phyloP scores from a whole-genome alignment of 805 yeast species.

The Yarrowia yakushimensis region DNA sequence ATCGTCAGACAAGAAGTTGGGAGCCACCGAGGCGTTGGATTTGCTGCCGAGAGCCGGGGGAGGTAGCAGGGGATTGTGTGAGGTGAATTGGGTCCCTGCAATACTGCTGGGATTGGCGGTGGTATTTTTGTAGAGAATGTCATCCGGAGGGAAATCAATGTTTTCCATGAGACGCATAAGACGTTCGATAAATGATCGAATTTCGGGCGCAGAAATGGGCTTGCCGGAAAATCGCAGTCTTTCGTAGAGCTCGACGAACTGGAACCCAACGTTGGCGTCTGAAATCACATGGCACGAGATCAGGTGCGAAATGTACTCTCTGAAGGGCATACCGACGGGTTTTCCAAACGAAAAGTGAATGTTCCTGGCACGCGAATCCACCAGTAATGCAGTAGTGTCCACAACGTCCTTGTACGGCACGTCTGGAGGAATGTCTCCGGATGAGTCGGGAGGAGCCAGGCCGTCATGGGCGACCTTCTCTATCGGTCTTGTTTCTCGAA shows the following conservation, averaged over 20 bases:
- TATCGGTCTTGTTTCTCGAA: slow-evolving; percentile 43
- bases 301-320: slow-evolving; percentile 52
- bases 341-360: slow-evolving; percentile 42
- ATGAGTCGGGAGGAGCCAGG: slow-evolving; percentile 18
- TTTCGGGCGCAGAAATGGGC: slow-evolving; percentile 55
- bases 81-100: not conserved
- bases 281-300: slow-evolving; percentile 33
- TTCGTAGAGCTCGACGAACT: slow-evolving; percentile 59
- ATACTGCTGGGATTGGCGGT: slow-evolving; percentile 12
- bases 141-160: slow-evolving; percentile 18
- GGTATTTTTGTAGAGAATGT: slow-evolving; percentile 3
- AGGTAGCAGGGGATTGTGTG: not conserved
- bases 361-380: slow-evolving; percentile 36
- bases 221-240: slow-evolving; percentile 61
- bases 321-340: slow-evolving; percentile 35
- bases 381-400: slow-evolving; percentile 34
- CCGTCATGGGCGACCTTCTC: slow-evolving; percentile 36
- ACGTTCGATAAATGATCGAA: slow-evolving; percentile 55
- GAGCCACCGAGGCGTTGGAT: slow-evolving; percentile 8
- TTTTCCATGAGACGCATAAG: slow-evolving; percentile 15
- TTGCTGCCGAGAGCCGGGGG: slow-evolving; percentile 5
- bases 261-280: slow-evolving; percentile 29
- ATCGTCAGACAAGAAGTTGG: slow-evolving; percentile 8
- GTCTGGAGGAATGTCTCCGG: slow-evolving; percentile 29
- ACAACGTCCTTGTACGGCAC: slow-evolving; percentile 34